Conservation (phyloP, 2,329 filamentous ascomycete species). For the Colletotrichum sublineola region DNA sequence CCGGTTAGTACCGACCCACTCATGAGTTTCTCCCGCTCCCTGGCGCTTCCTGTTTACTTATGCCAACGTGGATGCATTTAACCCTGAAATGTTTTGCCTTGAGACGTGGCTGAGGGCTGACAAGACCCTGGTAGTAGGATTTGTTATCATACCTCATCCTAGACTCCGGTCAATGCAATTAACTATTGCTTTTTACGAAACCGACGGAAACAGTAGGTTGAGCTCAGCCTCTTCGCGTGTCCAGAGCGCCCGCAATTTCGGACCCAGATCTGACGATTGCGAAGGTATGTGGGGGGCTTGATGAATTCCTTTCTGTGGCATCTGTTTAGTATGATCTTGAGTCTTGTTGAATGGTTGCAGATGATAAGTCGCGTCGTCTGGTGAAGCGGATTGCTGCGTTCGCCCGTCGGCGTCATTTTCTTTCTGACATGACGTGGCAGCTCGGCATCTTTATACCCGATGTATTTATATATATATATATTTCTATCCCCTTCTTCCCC, state of each 20-base stretch:
- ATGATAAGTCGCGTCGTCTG: neutral
- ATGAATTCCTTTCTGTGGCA: neutral
- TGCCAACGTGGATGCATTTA: neutral
- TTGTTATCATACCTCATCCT: neutral
- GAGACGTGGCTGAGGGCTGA: neutral
- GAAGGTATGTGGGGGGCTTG: neutral
- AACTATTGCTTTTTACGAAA: neutral
- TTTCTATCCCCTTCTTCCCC: too few relatives aligned
- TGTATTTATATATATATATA: neutral
- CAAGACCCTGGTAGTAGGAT: neutral
- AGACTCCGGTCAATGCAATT: neutral
- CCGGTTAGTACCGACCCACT: neutral
- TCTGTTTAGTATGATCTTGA: too few relatives aligned
- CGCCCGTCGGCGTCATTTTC: neutral
- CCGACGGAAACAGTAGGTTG: neutral
- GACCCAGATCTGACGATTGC: neutral
- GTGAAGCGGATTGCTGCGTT: neutral
- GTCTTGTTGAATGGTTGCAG: too few relatives aligned
- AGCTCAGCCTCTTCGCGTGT: neutral
- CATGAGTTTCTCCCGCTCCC: neutral
- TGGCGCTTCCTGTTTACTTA: neutral
- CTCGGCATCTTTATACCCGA: neutral
- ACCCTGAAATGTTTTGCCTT: too few relatives aligned
- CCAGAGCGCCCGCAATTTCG: neutral
- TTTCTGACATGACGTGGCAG: conserved; percentile 1